Evolutionary conservation across 345 rosid species (phyloP).

Genomic region (Iberis pinnata): DNA sequence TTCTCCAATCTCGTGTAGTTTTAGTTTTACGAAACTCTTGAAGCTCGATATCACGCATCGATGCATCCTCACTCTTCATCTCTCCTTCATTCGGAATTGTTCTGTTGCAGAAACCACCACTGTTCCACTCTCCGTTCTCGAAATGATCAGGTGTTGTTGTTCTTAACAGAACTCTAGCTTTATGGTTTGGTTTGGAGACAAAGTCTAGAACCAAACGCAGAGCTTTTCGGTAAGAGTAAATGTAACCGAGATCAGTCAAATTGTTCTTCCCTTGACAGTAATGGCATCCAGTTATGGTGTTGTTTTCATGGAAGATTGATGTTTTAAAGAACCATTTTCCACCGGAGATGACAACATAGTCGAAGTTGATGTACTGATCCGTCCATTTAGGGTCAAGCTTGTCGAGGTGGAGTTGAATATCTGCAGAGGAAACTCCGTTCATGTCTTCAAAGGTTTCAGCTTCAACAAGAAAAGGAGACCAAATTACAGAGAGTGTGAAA

Average conservation of each 20-base stretch:
- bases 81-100: constrained; percentile 52
- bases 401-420: constrained; percentile 73
- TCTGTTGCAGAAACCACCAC: constrained; percentile 62
- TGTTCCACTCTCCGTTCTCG: constrained; percentile 90
- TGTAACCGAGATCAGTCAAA: constrained; percentile 66
- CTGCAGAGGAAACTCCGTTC: constrained; percentile 66
- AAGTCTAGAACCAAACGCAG: constrained; percentile 49
- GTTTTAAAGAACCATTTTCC: constrained; percentile 98
- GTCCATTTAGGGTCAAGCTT: constrained; percentile 67
- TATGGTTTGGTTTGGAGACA: constrained; percentile 49
- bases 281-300: constrained; percentile 64
- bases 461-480: constrained; percentile 88
- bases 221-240: constrained; percentile 58
- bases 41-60: constrained; percentile 58
- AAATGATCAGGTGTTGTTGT: constrained; percentile 93
- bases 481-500: constrained; percentile 61
- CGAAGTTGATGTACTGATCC: constrained; percentile 40
- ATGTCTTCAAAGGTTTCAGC: constrained; percentile 73
- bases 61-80: constrained; percentile 43
- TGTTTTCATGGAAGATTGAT: constrained; percentile 73
- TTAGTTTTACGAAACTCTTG: constrained; percentile 42
- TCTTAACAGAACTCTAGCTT: constrained; percentile 59
- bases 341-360: constrained; percentile 71
- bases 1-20: constrained; percentile 39
- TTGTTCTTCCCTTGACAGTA: constrained; percentile 60